Evolutionary conservation across 2,329 filamentous ascomycete genomes (phyloP).

Genomic region (Alternaria ventricosa): DNA sequence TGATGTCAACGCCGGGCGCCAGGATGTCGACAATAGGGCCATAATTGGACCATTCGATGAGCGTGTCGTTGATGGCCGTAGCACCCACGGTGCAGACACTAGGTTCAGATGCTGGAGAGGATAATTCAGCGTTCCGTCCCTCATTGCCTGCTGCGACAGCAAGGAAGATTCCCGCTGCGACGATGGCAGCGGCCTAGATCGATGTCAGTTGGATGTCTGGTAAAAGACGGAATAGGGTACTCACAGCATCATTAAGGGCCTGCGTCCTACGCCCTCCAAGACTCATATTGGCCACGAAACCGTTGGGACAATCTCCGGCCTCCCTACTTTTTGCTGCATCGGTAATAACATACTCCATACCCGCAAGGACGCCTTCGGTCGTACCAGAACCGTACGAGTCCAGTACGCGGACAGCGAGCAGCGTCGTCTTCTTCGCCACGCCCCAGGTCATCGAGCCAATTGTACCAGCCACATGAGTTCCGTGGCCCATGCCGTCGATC

Average conservation of each 20-base stretch:
- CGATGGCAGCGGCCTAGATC: slow-evolving; percentile 38
- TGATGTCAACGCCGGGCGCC: slow-evolving; percentile 48
- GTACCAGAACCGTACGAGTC: slow-evolving; percentile 32
- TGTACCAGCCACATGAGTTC: slow-evolving; percentile 47
- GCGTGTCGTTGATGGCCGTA: slow-evolving; percentile 35
- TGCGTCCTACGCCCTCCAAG: slow-evolving; percentile 38
- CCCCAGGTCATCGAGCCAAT: slow-evolving; percentile 41
- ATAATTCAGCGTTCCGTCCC: slow-evolving; percentile 29
- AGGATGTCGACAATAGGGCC: slow-evolving; percentile 46
- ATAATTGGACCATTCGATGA: slow-evolving; percentile 46
- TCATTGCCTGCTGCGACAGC: slow-evolving; percentile 49
- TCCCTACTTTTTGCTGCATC: slow-evolving; percentile 14
- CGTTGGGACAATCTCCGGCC: slow-evolving; percentile 31
- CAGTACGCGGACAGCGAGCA: slow-evolving; percentile 49
- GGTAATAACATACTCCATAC: slow-evolving; percentile 29
- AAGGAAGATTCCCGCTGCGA: slow-evolving; percentile 45
- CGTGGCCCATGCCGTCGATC: slow-evolving; percentile 41
- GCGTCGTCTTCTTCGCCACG: slow-evolving; percentile 43
- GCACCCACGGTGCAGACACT: slow-evolving; percentile 50
- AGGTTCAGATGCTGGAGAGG: slow-evolving; percentile 44
- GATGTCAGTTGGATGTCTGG: not conserved
- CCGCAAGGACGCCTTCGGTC: slow-evolving; percentile 33
- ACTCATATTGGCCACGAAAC: slow-evolving; percentile 43
- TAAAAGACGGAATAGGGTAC: not conserved
- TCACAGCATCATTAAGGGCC: slow-evolving; percentile 35